Evolutionary conservation across 2,329 filamentous ascomycete genomes (phyloP).

Genomic region (Chalara sp.): DNA sequence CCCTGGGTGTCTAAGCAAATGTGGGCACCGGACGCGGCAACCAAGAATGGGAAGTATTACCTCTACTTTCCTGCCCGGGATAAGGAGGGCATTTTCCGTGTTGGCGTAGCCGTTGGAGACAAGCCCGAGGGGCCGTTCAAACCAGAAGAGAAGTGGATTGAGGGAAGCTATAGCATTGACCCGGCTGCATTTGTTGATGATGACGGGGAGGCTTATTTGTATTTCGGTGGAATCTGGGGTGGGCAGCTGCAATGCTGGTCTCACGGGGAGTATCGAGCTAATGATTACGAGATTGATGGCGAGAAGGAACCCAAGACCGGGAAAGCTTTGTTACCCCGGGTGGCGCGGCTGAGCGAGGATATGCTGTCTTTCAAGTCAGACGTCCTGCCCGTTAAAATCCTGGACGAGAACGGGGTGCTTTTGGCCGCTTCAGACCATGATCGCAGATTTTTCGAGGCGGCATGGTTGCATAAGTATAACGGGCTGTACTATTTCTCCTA

Average conservation of each 20-base stretch:
- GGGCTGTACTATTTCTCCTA: conserved; percentile 71
- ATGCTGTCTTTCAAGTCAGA: conserved; percentile 55
- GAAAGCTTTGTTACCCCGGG: conserved; percentile 58
- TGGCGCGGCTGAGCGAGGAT: conserved; percentile 55
- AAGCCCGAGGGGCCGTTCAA: conserved; percentile 63
- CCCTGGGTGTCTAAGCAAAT: conserved; percentile 75
- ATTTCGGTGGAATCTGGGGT: conserved; percentile 77
- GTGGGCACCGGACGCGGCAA: conserved; percentile 73
- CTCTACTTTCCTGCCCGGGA: conserved; percentile 74
- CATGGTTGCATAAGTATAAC: conserved; percentile 70
- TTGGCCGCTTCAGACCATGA: conserved; percentile 64
- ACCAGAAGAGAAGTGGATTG: conserved; percentile 57
- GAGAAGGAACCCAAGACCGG: conserved; percentile 55
- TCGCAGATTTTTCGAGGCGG: conserved; percentile 71
- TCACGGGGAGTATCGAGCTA: conserved; percentile 40
- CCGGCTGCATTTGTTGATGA: conserved; percentile 73
- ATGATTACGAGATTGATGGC: conserved; percentile 41
- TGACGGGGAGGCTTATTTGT: conserved; percentile 57
- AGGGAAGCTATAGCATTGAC: conserved; percentile 69
- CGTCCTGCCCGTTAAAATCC: conserved; percentile 54
- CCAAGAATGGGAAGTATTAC: conserved; percentile 64
- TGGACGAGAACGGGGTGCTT: conserved; percentile 53
- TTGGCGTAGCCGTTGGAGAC: conserved; percentile 62
- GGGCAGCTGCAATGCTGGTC: conserved; percentile 76
- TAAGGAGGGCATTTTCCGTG: conserved; percentile 62